Base-by-base conservation (phyloP, 805 yeast genomes). In the Kodamaea neixiangensis region DNA sequence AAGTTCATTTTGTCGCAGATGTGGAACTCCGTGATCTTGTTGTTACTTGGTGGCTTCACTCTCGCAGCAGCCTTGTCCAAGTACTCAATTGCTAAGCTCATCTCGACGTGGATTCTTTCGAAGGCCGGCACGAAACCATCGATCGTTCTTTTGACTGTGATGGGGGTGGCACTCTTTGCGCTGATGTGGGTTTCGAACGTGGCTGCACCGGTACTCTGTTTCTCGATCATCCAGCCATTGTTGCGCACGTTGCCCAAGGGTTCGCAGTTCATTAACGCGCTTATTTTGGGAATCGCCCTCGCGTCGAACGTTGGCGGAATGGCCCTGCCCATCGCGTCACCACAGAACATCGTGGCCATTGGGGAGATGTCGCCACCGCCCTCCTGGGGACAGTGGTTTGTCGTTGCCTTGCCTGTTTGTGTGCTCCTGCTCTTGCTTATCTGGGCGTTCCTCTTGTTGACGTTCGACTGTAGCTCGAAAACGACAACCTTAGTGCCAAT, bases 121-220 rank as follows among this genome's bases (percentile, higher is more conserved):
- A 67, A 66, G 50, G 83, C 83, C 0, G 83, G 83, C 15, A 76
- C 81, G 2, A 73, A 73, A 31, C 83, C 83, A 5, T 65, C 78
- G 18, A 66, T 69, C 38, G 78, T 79, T 7, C 65, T 79, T 48
- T 60, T 79, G 19, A 73, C 82, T 1, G 72, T 78, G 51, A 79
- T 79, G 81, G 66, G 73, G 34, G 80, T 79, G 19, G 77, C 82
- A 0, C 58, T 78, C 38, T 79, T 79, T 57, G 72, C 79, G 21
- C 77, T 82, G 3, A 79, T 79, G 83, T 79, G 83, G 83, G 79
- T 79, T 14, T 77, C 82, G 2, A 79, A 79, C 51, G 83, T 79
- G 43, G 83, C 83, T 2, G 80, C 82, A 0, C 83, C 83, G 1
- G 83, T 79, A 9, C 68, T 79, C 48, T 76, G 81, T 55, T 79